Evolutionary conservation across 768 basidiomycete species (phyloP), one percentile per base, ranked within the genome.

Genomic region (Mycena belliarum): DNA sequence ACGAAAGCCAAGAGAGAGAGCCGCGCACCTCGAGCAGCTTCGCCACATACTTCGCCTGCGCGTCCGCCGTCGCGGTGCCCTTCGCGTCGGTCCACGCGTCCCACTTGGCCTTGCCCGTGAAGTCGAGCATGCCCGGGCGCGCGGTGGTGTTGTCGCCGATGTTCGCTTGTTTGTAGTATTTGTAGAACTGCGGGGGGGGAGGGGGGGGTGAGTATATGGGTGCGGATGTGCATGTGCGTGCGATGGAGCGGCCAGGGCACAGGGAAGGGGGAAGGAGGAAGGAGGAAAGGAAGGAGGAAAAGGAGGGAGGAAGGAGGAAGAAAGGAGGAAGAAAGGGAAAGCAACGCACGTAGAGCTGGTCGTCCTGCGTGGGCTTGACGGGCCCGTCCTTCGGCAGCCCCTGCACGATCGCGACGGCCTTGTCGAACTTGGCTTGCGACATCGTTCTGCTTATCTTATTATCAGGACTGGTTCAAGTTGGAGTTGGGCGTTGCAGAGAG

Each of bases 31-130:
- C 75, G 57, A 88, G 59, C 63, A 98, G 82, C 65, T 83, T 82
- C 55, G 82, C 81, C 52, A 96, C 91, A 66, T 98, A 98, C 69
- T 82, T 76, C 61, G 70, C 66, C 72, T 79, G 75, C 10, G 93
- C 92, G 0, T 86, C 86, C 67, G 93, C 92, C 73, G 84, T 80
- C 43, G 84, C 78, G 32, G 72, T 81, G 38, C 91, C 95, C 75
- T 95, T 80, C 60, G 88, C 79, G 3, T 62, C 68, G 12, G 85
- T 80, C 93, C 94, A 97, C 21, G 95, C 96, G 67, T 91, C 85
- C 94, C 94, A 96, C 79, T 98, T 98, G 63, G 86, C 88, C 75
- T 91, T 95, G 63, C 88, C 95, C 21, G 76, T 74, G 68, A 97
- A 95, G 70, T 96, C 92, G 37, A 97, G 69, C 75, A 94, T 56